A percentile compares a stretch with the other conserved stretches of the same genome.
Conservation (phyloP, 1,284 basidiomycete genomes). For the Heterobasidion occidentale region DNA sequence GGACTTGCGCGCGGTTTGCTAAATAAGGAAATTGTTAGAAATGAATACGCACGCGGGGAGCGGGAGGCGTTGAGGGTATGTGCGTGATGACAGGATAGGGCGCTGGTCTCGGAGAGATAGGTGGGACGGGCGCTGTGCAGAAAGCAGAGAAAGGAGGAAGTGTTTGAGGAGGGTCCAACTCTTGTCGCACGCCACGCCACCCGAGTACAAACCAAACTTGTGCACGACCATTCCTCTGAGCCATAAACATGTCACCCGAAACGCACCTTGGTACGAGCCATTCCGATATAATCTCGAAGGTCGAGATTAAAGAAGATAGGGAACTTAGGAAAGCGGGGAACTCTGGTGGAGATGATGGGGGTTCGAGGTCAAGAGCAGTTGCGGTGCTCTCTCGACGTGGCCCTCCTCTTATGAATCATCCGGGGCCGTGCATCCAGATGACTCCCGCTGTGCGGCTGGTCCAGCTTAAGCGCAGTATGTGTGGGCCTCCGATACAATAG, state of each 20-base stretch:
- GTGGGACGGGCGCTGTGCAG: too few relatives aligned
- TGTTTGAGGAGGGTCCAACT: too few relatives aligned
- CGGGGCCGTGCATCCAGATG: neutral
- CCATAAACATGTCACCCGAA: neutral
- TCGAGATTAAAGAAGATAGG: neutral
- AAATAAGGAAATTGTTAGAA: neutral
- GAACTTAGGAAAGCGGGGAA: neutral
- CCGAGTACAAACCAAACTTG: too few relatives aligned
- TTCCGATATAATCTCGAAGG: conserved; percentile 4
- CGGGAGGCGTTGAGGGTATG: too few relatives aligned
- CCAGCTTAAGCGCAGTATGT: too few relatives aligned
- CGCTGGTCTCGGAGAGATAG: too few relatives aligned
- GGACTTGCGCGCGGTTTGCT: conserved; percentile 5
- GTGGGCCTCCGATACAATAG: too few relatives aligned
- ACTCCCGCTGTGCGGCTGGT: too few relatives aligned
- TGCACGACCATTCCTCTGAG: neutral
- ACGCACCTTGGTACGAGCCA: conserved; percentile 25
- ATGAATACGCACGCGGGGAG: neutral
- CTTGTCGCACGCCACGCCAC: too few relatives aligned
- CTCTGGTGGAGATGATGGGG: neutral
- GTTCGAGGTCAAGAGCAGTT: conserved; percentile 1
- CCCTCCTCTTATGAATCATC: neutral
- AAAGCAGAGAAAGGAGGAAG: too few relatives aligned
- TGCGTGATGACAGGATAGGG: too few relatives aligned
- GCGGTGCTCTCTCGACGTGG: neutral